Percentiles rank a stretch among this genome's conserved stretches.
These are phyloP conservation scores for Lasiosphaeris hirsuta DNA, from an alignment of 495 filamentous ascomycete genomes.

Conservation along the genomic window DNA sequence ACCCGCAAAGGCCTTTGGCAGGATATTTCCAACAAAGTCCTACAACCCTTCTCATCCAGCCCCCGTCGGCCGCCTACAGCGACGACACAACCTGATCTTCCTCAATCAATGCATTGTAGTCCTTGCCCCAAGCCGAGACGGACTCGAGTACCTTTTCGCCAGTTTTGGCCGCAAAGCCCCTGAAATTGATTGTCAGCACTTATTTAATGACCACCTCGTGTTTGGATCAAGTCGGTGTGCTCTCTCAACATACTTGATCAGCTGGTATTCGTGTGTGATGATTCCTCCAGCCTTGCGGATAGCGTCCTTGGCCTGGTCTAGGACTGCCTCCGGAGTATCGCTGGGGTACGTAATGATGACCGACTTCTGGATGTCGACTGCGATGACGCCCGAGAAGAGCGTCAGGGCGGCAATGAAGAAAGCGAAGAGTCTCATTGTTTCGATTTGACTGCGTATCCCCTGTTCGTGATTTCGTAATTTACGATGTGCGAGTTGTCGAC, in stretches of 20 bases:
- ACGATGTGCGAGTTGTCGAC: background rate
- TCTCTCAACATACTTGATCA: conserved; percentile 52
- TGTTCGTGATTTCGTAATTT: background rate
- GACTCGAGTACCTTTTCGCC: conserved; percentile 64
- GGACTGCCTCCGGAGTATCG: conserved; percentile 64
- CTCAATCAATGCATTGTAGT: conserved; percentile 69
- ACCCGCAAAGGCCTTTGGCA: background rate
- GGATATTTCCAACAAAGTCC: background rate
- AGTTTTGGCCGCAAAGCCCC: conserved; percentile 74
- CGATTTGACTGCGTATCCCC: background rate
- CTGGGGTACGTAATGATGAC: conserved; percentile 75
- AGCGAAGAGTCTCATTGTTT: conserved; percentile 58
- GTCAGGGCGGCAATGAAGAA: conserved; percentile 55
- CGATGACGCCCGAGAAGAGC: conserved; percentile 49
- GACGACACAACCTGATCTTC: conserved; percentile 63
- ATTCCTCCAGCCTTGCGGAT: conserved; percentile 63
- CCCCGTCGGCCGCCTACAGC: conserved; percentile 3
- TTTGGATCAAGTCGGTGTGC: background rate
- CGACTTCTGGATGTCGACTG: conserved; percentile 59
- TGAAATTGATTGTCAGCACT: conserved; percentile 26
- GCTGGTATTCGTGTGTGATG: conserved; percentile 54
- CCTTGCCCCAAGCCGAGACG: conserved; percentile 60
- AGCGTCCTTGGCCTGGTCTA: conserved; percentile 66
- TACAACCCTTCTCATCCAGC: too few relatives aligned
- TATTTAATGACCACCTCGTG: too few relatives aligned